Percentiles rank a stretch among this genome's conserved stretches.
phyloP scores from a whole-genome alignment of 306 rosid genomes.

The Nissolia schottii region DNA sequence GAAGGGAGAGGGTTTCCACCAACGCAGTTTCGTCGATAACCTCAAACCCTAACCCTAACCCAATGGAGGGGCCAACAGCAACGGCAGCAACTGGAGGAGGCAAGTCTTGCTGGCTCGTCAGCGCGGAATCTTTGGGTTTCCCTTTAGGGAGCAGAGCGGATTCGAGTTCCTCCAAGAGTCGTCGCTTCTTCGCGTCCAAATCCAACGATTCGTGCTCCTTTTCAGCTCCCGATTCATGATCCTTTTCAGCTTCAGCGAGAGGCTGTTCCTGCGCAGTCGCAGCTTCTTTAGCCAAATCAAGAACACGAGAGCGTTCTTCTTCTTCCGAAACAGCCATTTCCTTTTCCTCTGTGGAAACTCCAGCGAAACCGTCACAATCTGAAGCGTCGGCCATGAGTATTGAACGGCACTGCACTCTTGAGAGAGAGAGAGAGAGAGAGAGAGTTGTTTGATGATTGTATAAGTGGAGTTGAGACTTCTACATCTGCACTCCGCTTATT shows the following conservation, averaged over 20 bases:
- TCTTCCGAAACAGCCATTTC: background rate
- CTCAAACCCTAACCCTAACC: slow-evolving; percentile 37
- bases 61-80: background rate
- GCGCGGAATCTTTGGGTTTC: background rate
- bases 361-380: background rate
- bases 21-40: slow-evolving; percentile 86
- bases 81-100: background rate
- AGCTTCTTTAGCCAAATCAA: background rate
- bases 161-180: slow-evolving; percentile 51
- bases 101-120: background rate
- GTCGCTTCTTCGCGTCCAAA: slow-evolving; percentile 49
- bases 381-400: background rate
- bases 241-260: background rate
- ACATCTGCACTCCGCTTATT: background rate
- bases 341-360: too few species aligned
- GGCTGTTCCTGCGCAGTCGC: background rate
- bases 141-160: slow-evolving; percentile 40
- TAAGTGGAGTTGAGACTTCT: background rate
- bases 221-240: background rate
- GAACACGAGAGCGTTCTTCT: background rate
- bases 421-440: background rate
- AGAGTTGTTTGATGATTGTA: too few species aligned
- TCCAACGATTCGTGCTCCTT: background rate
- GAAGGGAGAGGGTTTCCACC: slow-evolving; percentile 34
- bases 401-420: background rate